These are phyloP conservation scores for Calonectria henricotiae DNA, from an alignment of 2,329 filamentous ascomycete genomes.

Conservation along the genomic window DNA sequence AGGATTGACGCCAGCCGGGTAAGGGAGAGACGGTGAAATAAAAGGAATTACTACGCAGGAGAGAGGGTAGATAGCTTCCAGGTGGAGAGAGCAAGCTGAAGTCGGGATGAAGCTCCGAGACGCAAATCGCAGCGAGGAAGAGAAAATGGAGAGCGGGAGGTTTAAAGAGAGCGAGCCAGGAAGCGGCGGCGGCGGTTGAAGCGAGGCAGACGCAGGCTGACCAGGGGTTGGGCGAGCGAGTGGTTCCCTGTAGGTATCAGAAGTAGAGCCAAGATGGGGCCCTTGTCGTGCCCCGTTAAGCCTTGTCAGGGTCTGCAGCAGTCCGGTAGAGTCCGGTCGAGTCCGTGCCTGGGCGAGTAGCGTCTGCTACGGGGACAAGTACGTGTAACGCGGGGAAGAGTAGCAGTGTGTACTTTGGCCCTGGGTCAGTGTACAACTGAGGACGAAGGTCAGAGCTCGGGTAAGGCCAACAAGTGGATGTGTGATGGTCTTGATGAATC, in stretches of 20 bases:
- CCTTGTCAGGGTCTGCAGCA: constrained; percentile 36
- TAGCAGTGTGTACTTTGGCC: constrained; percentile 40
- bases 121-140: constrained; percentile 38
- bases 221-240: constrained; percentile 48
- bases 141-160: constrained; percentile 55
- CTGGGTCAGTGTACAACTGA: constrained; percentile 6
- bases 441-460: constrained; percentile 9
- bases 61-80: constrained; percentile 47
- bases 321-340: constrained; percentile 37
- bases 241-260: constrained; percentile 38
- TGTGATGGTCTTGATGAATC: constrained; percentile 6
- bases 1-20: constrained; percentile 17
- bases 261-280: constrained; percentile 28
- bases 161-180: constrained; percentile 53
- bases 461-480: constrained; percentile 13
- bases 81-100: constrained; percentile 44
- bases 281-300: constrained; percentile 43
- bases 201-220: constrained; percentile 50
- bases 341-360: constrained; percentile 46
- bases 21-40: constrained; percentile 42
- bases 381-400: constrained; percentile 38
- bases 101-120: constrained; percentile 39
- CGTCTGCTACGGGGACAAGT: constrained; percentile 39
- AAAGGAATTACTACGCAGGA: constrained; percentile 41
- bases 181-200: constrained; percentile 51